Evolutionary conservation across 2,329 filamentous ascomycete genomes (phyloP).

Genomic region (Penicillium brasilianum): DNA sequence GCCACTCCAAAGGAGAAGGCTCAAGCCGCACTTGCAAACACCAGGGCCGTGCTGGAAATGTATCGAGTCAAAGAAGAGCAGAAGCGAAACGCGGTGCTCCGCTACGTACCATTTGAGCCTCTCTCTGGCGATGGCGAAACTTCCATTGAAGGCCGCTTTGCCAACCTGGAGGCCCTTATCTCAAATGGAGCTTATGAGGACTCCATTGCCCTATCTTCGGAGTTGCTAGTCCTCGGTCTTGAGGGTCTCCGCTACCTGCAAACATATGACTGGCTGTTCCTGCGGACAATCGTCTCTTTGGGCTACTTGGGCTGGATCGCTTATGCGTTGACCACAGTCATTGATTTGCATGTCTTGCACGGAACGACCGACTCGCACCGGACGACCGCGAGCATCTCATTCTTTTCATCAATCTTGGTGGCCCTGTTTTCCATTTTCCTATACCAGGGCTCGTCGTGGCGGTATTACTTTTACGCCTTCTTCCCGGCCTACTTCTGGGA

Average conservation of each 20-base stretch:
- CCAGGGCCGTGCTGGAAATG: conserved; percentile 88
- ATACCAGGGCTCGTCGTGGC: conserved; percentile 75
- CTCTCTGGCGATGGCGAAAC: conserved; percentile 66
- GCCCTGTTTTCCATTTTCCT: conserved; percentile 78
- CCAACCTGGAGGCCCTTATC: conserved; percentile 71
- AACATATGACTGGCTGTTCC: conserved; percentile 97
- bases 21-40: conserved; percentile 81
- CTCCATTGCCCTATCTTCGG: conserved; percentile 78
- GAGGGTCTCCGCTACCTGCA: conserved; percentile 90
- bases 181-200: conserved; percentile 69
- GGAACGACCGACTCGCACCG: conserved; percentile 69
- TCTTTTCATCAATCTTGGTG: conserved; percentile 78
- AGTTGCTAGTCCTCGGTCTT: conserved; percentile 76
- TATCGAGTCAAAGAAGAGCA: conserved; percentile 90
- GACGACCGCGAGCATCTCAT: conserved; percentile 61
- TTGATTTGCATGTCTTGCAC: conserved; percentile 85
- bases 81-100: conserved; percentile 76
- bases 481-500: conserved; percentile 98
- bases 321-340: conserved; percentile 85
- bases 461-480: conserved; percentile 89
- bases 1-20: conserved; percentile 78
- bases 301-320: conserved; percentile 97
- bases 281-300: conserved; percentile 82
- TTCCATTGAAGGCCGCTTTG: conserved; percentile 69
- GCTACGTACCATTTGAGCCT: conserved; percentile 75